A percentile compares a stretch with the other conserved stretches of the same genome.
phyloP scores from a whole-genome alignment of 2,329 filamentous ascomycete species.

The Alternaria arbusti region DNA sequence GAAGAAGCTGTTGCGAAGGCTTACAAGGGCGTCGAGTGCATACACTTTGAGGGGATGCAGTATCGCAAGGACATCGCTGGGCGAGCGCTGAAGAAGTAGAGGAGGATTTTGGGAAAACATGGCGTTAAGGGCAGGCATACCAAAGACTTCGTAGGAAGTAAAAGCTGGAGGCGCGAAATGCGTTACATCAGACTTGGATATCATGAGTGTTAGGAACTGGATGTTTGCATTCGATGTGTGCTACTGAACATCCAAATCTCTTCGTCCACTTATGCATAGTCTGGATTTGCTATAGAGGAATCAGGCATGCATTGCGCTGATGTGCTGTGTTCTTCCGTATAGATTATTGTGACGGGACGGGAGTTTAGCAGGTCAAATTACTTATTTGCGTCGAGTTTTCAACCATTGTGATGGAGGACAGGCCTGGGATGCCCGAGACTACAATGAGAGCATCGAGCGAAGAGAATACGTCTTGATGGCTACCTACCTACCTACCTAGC shows the following conservation, averaged over 20 bases:
- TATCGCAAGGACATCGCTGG: slow-evolving; percentile 88
- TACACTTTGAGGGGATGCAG: slow-evolving; percentile 88
- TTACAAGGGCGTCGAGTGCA: slow-evolving; percentile 81
- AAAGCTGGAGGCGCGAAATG: background rate
- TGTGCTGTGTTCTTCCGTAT: background rate
- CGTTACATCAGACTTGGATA: background rate
- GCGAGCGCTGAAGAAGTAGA: slow-evolving; percentile 50
- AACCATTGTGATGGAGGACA: background rate
- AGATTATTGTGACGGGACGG: background rate
- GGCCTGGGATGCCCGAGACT: too few relatives aligned
- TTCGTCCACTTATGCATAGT: background rate
- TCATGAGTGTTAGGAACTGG: background rate
- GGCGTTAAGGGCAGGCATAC: slow-evolving; percentile 6
- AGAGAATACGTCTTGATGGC: background rate
- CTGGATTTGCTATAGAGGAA: background rate
- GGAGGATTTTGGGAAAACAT: background rate
- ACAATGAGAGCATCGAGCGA: background rate
- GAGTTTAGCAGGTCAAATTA: accelerated
- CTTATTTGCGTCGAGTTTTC: background rate
- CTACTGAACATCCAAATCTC: background rate
- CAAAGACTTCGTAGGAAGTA: background rate
- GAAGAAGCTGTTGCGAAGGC: slow-evolving; percentile 84
- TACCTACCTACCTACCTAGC: slow-evolving; percentile 12
- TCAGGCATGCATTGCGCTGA: background rate
- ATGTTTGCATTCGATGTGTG: background rate